phyloP scores from a whole-genome alignment of 1,284 basidiomycete genomes.

The Fereydounia khargensis region DNA sequence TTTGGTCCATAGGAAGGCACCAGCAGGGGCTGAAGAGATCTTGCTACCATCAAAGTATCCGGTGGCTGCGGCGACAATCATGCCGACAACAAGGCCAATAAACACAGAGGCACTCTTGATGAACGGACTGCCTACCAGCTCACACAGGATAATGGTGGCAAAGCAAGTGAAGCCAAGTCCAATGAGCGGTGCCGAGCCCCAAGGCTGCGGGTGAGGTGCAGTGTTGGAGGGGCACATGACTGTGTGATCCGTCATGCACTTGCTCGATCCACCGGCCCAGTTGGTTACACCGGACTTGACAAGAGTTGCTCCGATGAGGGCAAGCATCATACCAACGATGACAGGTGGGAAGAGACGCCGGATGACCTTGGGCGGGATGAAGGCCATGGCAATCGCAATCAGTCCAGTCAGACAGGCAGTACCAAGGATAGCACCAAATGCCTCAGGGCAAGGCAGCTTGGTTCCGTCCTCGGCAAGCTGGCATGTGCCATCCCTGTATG shows the following conservation, averaged over 20 bases:
- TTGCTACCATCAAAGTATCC: constrained; percentile 20
- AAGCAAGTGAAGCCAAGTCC: constrained; percentile 26
- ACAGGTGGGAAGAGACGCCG: constrained; percentile 28
- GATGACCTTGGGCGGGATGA: constrained; percentile 21
- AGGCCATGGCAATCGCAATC: constrained; percentile 15
- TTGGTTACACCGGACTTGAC: constrained; percentile 20
- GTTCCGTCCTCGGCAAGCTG: constrained; percentile 3
- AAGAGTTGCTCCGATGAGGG: constrained; percentile 17
- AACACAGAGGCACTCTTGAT: constrained; percentile 30
- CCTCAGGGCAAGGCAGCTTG: constrained; percentile 19
- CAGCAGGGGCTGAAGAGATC: constrained; percentile 13
- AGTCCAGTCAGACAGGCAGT: constrained; percentile 17
- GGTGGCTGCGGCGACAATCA: constrained; percentile 28
- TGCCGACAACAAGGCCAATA: constrained; percentile 21
- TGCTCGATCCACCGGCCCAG: constrained; percentile 25
- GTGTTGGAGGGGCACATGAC: constrained; percentile 14
- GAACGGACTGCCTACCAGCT: constrained; percentile 32
- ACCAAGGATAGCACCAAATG: constrained; percentile 17
- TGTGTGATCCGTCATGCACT: constrained; percentile 12
- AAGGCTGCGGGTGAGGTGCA: constrained; percentile 8
- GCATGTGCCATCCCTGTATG: constrained; percentile 14
- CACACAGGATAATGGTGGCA: constrained; percentile 22
- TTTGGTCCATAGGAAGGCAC: constrained; percentile 20
- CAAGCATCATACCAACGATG: constrained; percentile 25
- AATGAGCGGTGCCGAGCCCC: constrained; percentile 27